Evolutionary conservation across 2,329 filamentous ascomycete genomes (phyloP), one percentile per base, ranked within the genome.

Genomic region (Sarocladium strictum): DNA sequence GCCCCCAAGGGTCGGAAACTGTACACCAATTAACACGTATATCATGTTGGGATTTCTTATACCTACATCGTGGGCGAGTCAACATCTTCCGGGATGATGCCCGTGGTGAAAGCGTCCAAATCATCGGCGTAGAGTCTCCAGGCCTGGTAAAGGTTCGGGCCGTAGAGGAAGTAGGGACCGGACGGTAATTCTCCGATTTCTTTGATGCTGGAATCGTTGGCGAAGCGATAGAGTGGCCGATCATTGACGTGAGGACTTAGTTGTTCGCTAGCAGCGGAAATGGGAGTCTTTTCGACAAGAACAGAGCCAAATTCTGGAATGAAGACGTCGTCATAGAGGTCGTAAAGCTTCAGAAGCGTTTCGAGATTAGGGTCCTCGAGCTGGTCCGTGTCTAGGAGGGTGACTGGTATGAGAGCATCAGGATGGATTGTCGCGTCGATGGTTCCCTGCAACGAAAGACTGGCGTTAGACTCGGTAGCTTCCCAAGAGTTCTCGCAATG

Each of bases 361-460:
- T 72, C 69, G 2, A 74, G 57, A n/a, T 71, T 61, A 17, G 61
- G 62, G 53, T 63, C 62, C 53, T 68, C 70, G 45, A 74, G 61
- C 58, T 74, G 70, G 3, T 67, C 61, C 0, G 70, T 68, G 24
- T 66, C 66, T 6, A 74, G 63, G 4, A 74, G 63, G 12, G 71
- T 73, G 19, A 74, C 69, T 9, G 72, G 72, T 15, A 74, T 62
- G 12, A 74, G 61, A 52, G 66, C 68, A 55, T 73, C 71, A 1
- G 72, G 65, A 21, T 72, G 68, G 56, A 73, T 72, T 29, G 66
- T 71, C 57, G 72, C 69, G 55, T 72, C 62, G n/a, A 74, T 72
- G 19, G 66, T 65, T 53, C 71, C 72, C 71, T 74, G 23, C 6
- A 21, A 14, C 27, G 21, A 57, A 33, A n/a, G n/a, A n/a, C n/a